Evolutionary conservation across 1,139 yeast species (phyloP).

Genomic region (Protomyces inouyei): DNA sequence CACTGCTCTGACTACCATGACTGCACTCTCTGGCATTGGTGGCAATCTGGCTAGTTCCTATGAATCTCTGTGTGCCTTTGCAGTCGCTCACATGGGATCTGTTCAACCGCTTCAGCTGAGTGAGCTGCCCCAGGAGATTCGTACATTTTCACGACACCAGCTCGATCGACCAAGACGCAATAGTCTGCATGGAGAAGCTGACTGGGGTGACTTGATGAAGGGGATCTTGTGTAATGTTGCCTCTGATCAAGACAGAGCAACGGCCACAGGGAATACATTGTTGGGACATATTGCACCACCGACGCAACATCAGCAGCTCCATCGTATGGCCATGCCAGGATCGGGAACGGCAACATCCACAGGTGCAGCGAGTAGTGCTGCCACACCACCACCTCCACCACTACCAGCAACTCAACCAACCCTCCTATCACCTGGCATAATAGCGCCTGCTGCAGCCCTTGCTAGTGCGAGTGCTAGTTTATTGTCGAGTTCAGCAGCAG

Average conservation of each 20-base stretch:
- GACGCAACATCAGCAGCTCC: neutral
- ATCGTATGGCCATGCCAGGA: neutral
- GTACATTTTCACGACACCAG: neutral
- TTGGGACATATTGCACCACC: neutral
- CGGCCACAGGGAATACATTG: neutral
- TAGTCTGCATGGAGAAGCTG: neutral
- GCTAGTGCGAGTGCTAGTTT: neutral
- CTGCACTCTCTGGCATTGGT: neutral
- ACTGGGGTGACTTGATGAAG: neutral
- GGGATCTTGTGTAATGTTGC: neutral
- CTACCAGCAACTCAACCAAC: neutral
- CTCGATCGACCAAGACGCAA: neutral
- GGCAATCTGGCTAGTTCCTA: neutral
- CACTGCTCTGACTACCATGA: neutral
- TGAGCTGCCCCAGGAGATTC: neutral
- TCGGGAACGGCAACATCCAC: neutral
- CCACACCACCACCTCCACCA: neutral
- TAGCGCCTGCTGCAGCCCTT: neutral
- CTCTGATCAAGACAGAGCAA: neutral
- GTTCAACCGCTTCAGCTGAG: neutral
- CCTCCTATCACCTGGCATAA: neutral
- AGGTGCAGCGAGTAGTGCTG: neutral
- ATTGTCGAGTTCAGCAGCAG: neutral
- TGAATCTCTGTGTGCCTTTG: neutral
- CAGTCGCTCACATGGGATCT: neutral